These are phyloP conservation scores for Tetracentron sinense DNA, from an alignment of 164 flowering plant genomes.

Conservation along the genomic window DNA sequence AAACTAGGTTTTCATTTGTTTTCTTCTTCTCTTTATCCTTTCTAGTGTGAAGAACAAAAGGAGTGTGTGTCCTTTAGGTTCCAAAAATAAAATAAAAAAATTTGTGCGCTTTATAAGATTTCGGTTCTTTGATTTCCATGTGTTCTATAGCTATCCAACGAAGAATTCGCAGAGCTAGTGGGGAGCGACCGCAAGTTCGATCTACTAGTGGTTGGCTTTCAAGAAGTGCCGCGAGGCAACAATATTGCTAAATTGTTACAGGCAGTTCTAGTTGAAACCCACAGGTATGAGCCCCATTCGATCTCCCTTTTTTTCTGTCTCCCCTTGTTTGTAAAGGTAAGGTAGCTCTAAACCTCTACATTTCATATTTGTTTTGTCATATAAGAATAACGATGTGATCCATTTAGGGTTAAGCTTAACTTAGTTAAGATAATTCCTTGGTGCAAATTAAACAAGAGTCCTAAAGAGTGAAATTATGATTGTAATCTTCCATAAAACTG, in stretches of 20 bases:
- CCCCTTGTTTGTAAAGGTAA: too few relatives aligned
- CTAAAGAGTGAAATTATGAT: too few relatives aligned
- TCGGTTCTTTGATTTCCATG: neutral
- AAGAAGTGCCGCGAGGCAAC: slow-evolving; percentile 58
- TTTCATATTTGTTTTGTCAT: too few relatives aligned
- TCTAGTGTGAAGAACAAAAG: neutral
- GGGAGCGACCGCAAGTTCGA: slow-evolving; percentile 42
- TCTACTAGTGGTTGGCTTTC: slow-evolving; percentile 66
- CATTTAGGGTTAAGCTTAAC: too few relatives aligned
- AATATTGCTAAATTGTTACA: slow-evolving; percentile 30
- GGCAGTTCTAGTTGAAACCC: slow-evolving; percentile 36
- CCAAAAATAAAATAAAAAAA: too few relatives aligned
- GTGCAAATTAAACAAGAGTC: too few relatives aligned
- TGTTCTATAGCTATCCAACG: slow-evolving; percentile 32
- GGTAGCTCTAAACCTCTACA: too few relatives aligned
- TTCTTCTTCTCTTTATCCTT: neutral
- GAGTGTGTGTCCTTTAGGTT: too few relatives aligned
- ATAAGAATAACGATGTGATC: too few relatives aligned
- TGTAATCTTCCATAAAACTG: too few relatives aligned
- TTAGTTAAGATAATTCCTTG: too few relatives aligned
- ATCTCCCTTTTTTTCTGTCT: too few relatives aligned
- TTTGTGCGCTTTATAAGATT: neutral
- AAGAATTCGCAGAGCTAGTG: slow-evolving; percentile 47
- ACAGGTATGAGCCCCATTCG: slow-evolving; percentile 39
- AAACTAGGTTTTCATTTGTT: neutral